Base-by-base conservation (phyloP, 768 basidiomycete genomes). In the Phallus indusiatus region DNA sequence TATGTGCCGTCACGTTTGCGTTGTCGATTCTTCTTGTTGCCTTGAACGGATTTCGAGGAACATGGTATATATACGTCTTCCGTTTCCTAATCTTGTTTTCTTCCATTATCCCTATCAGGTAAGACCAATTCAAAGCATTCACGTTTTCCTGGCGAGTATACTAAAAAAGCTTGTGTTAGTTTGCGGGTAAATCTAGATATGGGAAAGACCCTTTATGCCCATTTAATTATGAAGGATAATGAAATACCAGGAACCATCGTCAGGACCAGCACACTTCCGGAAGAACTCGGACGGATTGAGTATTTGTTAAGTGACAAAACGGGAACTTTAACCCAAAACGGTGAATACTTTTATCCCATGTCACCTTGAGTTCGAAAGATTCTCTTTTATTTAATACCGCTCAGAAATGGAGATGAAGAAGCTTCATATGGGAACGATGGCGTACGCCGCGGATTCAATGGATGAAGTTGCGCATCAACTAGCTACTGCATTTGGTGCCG, bases 401-500 rank as follows among this genome's bases (percentile, higher is more conserved):
- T 4, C 70, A 97, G 95, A 97, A 70, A 99, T 99, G 96, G 95
- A 98, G 72, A 90, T 98, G 88, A 94, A 88, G 77, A 99, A 96
- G 70, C 76, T 99, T 28, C 96, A 98, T 67, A 91, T 98, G 88
- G 96, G 96, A 5, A 99, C 96, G 1, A 91, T 97, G 81, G 94
- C 92, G 0, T 99, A 94, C 67, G 94, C 91, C 1, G 86, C 77
- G 63, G 96, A 99, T 66, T 87, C 96, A n/a, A 98, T 99, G 95
- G 96, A 99, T 66, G 96, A 99, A 68, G 92, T 98, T 21, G 82
- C 86, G 1, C 90, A 91, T 74, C 92, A 98, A 64, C 77, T 99
- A n/a, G 82, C 84, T 14, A 75, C 85, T 53, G 87, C 94, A 0
- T 92, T 96, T 65, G 90, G 88, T 9, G 78, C 74, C 5, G 71